Evolutionary conservation across 495 filamentous ascomycete genomes (phyloP).

Genomic region (Usnea hakonensis): DNA sequence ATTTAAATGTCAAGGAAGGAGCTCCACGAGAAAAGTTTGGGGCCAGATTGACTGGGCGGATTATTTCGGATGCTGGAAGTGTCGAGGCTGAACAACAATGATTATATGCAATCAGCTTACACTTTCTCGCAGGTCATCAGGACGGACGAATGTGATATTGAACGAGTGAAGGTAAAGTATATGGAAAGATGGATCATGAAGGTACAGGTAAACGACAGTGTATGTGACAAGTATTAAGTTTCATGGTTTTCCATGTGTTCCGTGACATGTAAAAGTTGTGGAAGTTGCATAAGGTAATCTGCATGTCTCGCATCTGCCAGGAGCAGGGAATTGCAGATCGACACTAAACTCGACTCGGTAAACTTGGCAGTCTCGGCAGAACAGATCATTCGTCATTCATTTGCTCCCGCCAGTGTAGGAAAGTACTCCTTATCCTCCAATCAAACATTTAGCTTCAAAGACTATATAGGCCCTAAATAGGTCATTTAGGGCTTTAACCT

Average conservation of each 20-base stretch:
- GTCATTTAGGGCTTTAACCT: no score
- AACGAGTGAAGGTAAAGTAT: conserved; percentile 12
- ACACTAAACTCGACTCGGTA: no score
- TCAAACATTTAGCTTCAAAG: no score
- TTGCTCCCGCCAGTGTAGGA: no score
- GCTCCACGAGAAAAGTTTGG: neutral
- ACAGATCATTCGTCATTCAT: no score
- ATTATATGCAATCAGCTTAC: conserved; percentile 7
- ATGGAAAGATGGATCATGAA: neutral
- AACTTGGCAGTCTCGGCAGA: no score
- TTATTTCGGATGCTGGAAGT: conserved; percentile 2
- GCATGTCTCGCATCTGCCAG: no score
- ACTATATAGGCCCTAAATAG: no score
- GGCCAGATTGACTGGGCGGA: conserved; percentile 4
- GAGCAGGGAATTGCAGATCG: no score
- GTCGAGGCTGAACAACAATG: neutral
- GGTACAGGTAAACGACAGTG: neutral
- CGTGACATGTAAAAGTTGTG: neutral
- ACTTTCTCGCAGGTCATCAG: neutral
- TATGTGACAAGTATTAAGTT: neutral
- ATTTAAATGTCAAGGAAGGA: neutral
- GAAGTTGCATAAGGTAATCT: no score
- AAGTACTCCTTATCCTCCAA: no score
- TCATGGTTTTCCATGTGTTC: neutral
- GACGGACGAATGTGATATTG: conserved; percentile 3